phyloP scores from a whole-genome alignment of 148 eudicot genomes.

The Vaccinium corymbosum region DNA sequence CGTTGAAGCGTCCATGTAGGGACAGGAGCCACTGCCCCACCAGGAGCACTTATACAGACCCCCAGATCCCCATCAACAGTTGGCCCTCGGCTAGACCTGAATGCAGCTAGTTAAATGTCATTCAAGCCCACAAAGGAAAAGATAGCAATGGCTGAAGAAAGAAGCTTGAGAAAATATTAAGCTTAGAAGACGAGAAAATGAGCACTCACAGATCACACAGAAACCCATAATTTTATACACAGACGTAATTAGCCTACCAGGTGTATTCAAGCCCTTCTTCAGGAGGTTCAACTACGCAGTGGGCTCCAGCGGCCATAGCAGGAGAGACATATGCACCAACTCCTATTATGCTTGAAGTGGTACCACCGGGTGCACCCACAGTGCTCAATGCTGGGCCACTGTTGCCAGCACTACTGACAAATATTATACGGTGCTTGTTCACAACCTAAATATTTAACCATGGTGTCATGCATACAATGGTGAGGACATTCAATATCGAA shows the following conservation, averaged over 20 bases:
- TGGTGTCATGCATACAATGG: constrained; percentile 9
- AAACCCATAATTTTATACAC: neutral
- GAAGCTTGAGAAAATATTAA: neutral
- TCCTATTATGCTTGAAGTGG: constrained; percentile 93
- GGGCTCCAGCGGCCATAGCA: constrained; percentile 97
- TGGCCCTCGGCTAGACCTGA: constrained; percentile 99
- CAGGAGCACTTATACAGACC: constrained; percentile 92
- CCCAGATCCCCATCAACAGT: constrained; percentile 97
- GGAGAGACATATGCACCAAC: constrained; percentile 99
- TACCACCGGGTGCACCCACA: constrained; percentile 98
- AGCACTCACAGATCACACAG: neutral
- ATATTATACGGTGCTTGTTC: constrained; percentile 75
- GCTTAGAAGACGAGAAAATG: neutral
- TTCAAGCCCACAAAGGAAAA: neutral
- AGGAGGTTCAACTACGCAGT: constrained; percentile 78
- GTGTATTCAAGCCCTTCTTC: constrained; percentile 94
- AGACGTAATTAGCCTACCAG: constrained; percentile 48
- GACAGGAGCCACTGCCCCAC: constrained; percentile 98
- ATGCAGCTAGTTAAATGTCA: constrained; percentile 22
- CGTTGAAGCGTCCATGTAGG: constrained; percentile 98
- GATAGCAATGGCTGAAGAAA: neutral
- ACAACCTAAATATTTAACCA: constrained; percentile 56
- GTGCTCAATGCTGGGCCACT: constrained; percentile 94
- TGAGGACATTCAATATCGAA: neutral
- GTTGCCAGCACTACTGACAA: constrained; percentile 95